Conservation (phyloP, 1,139 yeast species). For the Geotrichum carabidarum region DNA sequence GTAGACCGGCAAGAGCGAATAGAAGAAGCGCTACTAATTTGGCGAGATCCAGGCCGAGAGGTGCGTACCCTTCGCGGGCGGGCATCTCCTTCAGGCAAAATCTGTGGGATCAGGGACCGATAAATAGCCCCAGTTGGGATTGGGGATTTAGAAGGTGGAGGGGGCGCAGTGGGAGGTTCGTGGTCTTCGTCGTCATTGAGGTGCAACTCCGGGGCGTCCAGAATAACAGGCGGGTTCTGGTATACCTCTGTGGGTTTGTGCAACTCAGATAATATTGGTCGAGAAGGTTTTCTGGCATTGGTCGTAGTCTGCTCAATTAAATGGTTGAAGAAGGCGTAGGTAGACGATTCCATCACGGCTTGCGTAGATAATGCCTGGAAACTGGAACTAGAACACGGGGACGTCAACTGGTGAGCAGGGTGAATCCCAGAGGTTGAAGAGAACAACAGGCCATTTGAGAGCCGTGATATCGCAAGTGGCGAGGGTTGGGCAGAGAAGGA, state of each 20-base stretch:
- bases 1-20: not conserved
- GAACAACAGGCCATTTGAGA: conserved; percentile 15
- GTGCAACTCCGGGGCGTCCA: not conserved
- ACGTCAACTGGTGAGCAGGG: not conserved
- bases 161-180: not conserved
- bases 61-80: conserved; percentile 1
- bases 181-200: not conserved
- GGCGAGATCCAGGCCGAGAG: not conserved
- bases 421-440: not conserved
- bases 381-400: not conserved
- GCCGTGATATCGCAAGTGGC: conserved; percentile 16
- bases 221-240: too few species aligned
- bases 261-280: not conserved
- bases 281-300: not conserved
- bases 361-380: not conserved
- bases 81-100: not conserved
- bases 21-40: not conserved
- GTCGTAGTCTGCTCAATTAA: conserved; percentile 1
- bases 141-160: not conserved
- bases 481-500: not conserved
- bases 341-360: not conserved
- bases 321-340: conserved; percentile 7
- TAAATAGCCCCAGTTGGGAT: not conserved
- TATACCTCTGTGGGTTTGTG: too few species aligned
- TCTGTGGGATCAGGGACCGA: conserved; percentile 5